phyloP scores from a whole-genome alignment of 495 filamentous ascomycete genomes.

The Aspergillus kassunensis region DNA sequence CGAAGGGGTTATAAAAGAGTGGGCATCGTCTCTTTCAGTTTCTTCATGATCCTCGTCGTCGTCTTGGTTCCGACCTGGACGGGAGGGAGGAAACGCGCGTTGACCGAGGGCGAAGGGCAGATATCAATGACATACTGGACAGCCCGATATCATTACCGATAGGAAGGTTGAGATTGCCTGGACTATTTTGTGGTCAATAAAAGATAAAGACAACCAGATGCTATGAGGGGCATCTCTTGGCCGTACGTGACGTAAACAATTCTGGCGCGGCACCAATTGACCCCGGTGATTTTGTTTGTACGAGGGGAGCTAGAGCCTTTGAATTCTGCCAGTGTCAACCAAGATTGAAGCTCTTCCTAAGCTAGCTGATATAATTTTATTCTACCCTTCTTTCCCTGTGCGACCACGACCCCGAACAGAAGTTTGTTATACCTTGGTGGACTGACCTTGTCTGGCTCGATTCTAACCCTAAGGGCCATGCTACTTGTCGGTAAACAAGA shows the following conservation, averaged over 20 bases:
- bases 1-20: conserved; percentile 39
- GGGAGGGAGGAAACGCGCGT: conserved; percentile 24
- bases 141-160: not conserved
- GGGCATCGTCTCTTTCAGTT: conserved; percentile 28
- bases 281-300: too few relatives aligned
- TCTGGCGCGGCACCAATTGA: not conserved
- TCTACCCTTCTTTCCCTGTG: too few relatives aligned
- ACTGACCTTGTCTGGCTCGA: too few relatives aligned
- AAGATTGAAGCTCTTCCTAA: too few relatives aligned
- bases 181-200: not conserved
- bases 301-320: too few relatives aligned
- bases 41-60: conserved; percentile 18
- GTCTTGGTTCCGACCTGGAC: conserved; percentile 18
- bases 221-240: conserved; percentile 1
- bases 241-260: not conserved
- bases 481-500: too few relatives aligned
- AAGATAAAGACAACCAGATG: not conserved
- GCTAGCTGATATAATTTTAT: too few relatives aligned
- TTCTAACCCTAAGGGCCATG: too few relatives aligned
- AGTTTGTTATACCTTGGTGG: too few relatives aligned
- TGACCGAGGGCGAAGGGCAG: conserved; percentile 36
- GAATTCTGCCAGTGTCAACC: too few relatives aligned
- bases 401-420: too few relatives aligned
- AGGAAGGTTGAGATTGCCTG: not conserved
- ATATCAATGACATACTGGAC: conserved; percentile 31